Evolutionary conservation across 257 asterid species (phyloP).

Genomic region (Solanum neorickii): DNA sequence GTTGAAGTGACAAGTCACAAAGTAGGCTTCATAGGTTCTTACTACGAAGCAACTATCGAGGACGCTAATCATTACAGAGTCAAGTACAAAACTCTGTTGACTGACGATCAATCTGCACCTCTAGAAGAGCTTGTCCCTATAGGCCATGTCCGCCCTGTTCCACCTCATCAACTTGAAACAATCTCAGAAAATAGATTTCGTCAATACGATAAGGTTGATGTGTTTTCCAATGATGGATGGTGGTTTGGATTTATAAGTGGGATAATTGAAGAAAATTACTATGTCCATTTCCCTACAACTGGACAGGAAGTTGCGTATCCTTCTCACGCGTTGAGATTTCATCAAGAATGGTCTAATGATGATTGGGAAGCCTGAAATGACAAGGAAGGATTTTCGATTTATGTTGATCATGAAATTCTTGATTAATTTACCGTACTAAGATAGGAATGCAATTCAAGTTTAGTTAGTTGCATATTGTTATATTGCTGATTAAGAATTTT

Average conservation of each 20-base stretch:
- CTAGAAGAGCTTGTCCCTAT: not conserved
- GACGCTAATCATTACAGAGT: not conserved
- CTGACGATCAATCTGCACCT: not conserved
- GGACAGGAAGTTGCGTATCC: not conserved
- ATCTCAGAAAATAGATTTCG: not conserved
- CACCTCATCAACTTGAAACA: not conserved
- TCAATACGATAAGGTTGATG: not conserved
- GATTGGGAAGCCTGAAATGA: too few relatives aligned
- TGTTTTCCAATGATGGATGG: constrained; percentile 3
- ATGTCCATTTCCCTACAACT: not conserved
- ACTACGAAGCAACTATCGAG: not conserved
- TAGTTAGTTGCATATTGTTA: too few relatives aligned
- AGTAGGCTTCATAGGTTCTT: not conserved
- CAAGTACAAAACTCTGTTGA: not conserved
- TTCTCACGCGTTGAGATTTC: not conserved
- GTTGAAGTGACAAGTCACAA: not conserved
- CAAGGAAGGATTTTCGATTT: too few relatives aligned
- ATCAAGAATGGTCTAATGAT: not conserved
- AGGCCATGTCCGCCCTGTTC: not conserved
- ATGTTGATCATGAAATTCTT: too few relatives aligned
- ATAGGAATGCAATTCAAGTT: too few relatives aligned
- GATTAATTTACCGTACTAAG: too few relatives aligned
- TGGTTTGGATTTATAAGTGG: not conserved
- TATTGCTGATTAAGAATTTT: too few relatives aligned
- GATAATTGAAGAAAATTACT: not conserved